Conservation (phyloP, 2,329 filamentous ascomycete species). For the Penicillium sp. region DNA sequence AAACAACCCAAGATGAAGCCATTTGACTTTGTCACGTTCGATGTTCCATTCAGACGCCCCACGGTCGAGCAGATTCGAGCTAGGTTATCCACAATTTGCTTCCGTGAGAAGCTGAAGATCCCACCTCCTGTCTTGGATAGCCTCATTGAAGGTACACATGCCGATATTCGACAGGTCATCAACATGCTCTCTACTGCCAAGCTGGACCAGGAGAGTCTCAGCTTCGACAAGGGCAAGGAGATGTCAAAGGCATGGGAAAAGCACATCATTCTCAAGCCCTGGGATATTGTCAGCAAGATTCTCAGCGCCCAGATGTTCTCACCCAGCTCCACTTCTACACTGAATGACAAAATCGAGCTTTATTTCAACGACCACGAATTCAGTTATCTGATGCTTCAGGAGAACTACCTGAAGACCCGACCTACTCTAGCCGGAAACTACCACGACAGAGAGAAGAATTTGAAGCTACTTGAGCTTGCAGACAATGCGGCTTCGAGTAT, state of each 20-base stretch:
- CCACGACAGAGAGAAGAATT: slow-evolving; percentile 65
- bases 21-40: slow-evolving; percentile 82
- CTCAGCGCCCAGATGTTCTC: slow-evolving; percentile 84
- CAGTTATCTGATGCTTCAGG: slow-evolving; percentile 95
- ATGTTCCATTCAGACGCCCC: slow-evolving; percentile 84
- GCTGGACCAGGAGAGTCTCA: slow-evolving; percentile 76
- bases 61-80: slow-evolving; percentile 89
- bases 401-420: slow-evolving; percentile 88
- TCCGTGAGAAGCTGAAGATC: slow-evolving; percentile 84
- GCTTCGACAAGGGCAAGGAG: slow-evolving; percentile 80
- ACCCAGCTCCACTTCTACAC: slow-evolving; percentile 74
- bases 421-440: slow-evolving; percentile 66
- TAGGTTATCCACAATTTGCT: slow-evolving; percentile 92
- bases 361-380: slow-evolving; percentile 99
- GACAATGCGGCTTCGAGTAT: slow-evolving; percentile 93
- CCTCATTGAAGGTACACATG: slow-evolving; percentile 90
- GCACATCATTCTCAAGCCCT: slow-evolving; percentile 92
- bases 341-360: slow-evolving; percentile 97
- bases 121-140: slow-evolving; percentile 82
- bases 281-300: slow-evolving; percentile 96
- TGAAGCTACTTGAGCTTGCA: slow-evolving; percentile 82
- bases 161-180: slow-evolving; percentile 96
- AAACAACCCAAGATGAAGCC: slow-evolving; percentile 96
- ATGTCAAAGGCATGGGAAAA: slow-evolving; percentile 99
- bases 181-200: slow-evolving; percentile 98